Conservation (phyloP, 1,284 basidiomycete species). For the Porogramme epimiltina region DNA sequence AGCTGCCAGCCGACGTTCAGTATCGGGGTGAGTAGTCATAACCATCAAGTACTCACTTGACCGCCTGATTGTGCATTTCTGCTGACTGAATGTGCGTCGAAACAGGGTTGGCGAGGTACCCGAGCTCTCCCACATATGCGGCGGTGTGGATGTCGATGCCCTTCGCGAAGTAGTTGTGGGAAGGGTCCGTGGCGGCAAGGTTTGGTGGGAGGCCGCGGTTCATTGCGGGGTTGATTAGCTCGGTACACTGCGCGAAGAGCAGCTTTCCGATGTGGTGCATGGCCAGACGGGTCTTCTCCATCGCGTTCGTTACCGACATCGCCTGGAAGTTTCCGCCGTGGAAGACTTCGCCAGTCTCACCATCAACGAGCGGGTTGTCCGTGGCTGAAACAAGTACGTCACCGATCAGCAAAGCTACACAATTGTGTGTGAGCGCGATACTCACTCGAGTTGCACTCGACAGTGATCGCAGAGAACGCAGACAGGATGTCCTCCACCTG, state of each 20-base stretch:
- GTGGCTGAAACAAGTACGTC: constrained; percentile 49
- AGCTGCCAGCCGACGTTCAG: constrained; percentile 46
- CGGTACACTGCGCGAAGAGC: constrained; percentile 82
- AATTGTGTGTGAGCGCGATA: constrained; percentile 12
- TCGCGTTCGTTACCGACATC: constrained; percentile 84
- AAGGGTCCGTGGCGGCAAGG: constrained; percentile 81
- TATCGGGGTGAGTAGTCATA: no score
- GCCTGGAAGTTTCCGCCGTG: constrained; percentile 91
- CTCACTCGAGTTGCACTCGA: constrained; percentile 87
- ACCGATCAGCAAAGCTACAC: no score
- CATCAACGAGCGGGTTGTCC: constrained; percentile 76
- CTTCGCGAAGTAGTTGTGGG: constrained; percentile 83
- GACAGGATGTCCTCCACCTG: constrained; percentile 81
- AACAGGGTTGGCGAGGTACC: constrained; percentile 82
- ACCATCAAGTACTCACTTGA: constrained; percentile 82
- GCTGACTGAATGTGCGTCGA: constrained; percentile 85
- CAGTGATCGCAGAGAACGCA: constrained; percentile 63
- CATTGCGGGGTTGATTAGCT: constrained; percentile 81
- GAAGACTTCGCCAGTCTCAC: constrained; percentile 66
- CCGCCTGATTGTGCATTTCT: constrained; percentile 87
- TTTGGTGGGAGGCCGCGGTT: constrained; percentile 83
- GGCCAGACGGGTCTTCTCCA: constrained; percentile 85
- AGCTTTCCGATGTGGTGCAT: constrained; percentile 85
- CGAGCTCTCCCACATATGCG: constrained; percentile 81
- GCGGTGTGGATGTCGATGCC: constrained; percentile 86